Base-by-base conservation (phyloP, 331 rosid genomes). In the Rhamnella rubrinervis region DNA sequence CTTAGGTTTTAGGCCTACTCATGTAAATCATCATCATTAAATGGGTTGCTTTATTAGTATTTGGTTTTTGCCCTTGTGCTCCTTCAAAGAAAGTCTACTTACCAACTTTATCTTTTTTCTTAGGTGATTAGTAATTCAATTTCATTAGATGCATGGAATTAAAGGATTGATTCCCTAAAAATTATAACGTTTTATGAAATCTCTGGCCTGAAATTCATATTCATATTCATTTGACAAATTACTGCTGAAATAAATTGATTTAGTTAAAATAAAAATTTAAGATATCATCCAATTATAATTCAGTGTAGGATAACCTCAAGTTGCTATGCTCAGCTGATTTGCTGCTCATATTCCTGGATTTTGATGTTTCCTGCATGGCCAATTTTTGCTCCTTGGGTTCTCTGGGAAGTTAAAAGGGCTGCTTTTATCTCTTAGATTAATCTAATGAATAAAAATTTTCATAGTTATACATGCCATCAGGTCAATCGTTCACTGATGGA, bases 401-500 rank as follows among this genome's bases (percentile, higher is more conserved):
- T n/a, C 17, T 64, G 28, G 59, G 59, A 58, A 6, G 74, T 26
- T 25, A 64, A 35, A 67, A 46, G 59, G 67, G n/a, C 65, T 67
- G 8, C 59, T 50, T 75, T 66, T 57, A 25, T 56, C 6, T 46
- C 14, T 38, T 38, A 39, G 68, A 71, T 61, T 79, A 63, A 35
- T 64, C 47, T 65, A 66, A 18, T 76, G 61, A 51, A 26, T 40
- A 51, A 25, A 20, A 15, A 21, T 39, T 62, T 61, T 21, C 23
- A 44, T 55, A 26, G 60, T 35, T 57, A 58, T 65, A 8, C 38
- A 56, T 65, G 57, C 69, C 23, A 77, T 68, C 47, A 75, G 50
- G 73, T 77, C 67, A 75, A 75, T 59, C 59, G 65, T 61, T 64
- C 61, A 66, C 73, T 65, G 61, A 39, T 49, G 65, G 60, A 63